Evolutionary conservation across 495 filamentous ascomycete species (phyloP), one percentile per base, ranked within the genome.

Genomic region (Penicillium chermesinum): DNA sequence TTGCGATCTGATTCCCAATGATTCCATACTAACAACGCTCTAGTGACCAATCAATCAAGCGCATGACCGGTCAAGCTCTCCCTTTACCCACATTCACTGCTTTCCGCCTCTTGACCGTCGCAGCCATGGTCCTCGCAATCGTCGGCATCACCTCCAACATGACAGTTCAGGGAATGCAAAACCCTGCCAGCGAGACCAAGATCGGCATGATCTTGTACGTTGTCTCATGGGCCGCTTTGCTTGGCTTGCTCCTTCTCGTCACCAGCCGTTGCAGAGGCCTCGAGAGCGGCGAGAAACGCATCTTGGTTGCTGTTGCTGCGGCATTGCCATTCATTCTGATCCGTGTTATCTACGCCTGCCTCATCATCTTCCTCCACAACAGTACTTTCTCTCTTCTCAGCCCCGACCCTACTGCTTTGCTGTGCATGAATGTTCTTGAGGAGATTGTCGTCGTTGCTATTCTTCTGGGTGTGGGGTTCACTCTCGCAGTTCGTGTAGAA

Each of bases 401-500:
- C 25, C 69, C 69, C 2, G 69, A 59, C 32, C 41, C 53, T 7
- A 74, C 69, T 0, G 49, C 68, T 7, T 38, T 62, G 22, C 51
- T 75, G 21, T 62, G 70, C 9, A 67, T 74, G 56, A 59, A 61
- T 10, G 55, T 75, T 7, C 40, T 75, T 2, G 57, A 65, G 45
- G 69, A 75, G 53, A 50, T 74, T 38, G 49, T 53, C 17, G 55
- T 73, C 30, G 59, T 67, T 6, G 39, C 63, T 7, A 32, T 62
- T 21, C 62, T 58, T 43, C 48, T 67, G 27, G 54, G 38, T 8
- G 48, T 68, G 13, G 70, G 71, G 1, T 41, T 73, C 41, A 74
- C 71, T 14, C 42, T 67, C 34, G 46, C 35, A 9, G 48, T 55
- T 9, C 48, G 52, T 10, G 18, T 34, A 7, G 13, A 32, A 9